phyloP scores from a whole-genome alignment of 345 rosid genomes.

The Bretschneidera sinensis region DNA sequence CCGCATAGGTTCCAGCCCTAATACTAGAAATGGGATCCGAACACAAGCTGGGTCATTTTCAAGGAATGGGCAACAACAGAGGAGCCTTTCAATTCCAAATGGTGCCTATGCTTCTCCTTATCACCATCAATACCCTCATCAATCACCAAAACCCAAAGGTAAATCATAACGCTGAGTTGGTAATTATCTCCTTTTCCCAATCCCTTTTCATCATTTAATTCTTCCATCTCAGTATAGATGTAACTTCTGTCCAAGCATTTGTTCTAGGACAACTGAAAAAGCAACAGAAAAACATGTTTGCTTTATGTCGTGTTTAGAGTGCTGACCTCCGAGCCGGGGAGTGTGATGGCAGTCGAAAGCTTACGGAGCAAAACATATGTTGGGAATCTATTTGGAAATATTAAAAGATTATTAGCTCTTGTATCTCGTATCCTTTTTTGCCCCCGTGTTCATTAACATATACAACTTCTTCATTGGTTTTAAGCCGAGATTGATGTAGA shows the following conservation, averaged over 20 bases:
- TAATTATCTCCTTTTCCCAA: slow-evolving; percentile 9
- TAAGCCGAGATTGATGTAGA: no score
- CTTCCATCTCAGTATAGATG: slow-evolving; percentile 26
- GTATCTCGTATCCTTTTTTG: background rate
- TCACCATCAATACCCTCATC: slow-evolving; percentile 49
- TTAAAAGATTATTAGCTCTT: slow-evolving; percentile 9
- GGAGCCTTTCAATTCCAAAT: slow-evolving; percentile 77
- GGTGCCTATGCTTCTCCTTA: slow-evolving; percentile 66
- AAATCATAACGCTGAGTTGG: slow-evolving; percentile 32
- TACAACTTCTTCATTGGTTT: background rate
- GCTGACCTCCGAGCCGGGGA: slow-evolving; percentile 12
- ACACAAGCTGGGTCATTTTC: slow-evolving; percentile 34
- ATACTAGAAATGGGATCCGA: slow-evolving; percentile 38
- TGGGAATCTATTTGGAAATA: slow-evolving; percentile 28
- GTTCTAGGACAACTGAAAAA: slow-evolving; percentile 29
- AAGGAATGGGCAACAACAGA: slow-evolving; percentile 48
- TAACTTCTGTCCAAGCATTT: slow-evolving; percentile 29
- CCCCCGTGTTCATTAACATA: background rate
- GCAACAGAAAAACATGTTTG: slow-evolving; percentile 27
- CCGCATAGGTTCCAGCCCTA: slow-evolving; percentile 32
- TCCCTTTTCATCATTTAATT: slow-evolving; percentile 16
- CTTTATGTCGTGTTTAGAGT: slow-evolving; percentile 22
- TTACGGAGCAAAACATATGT: slow-evolving; percentile 20
- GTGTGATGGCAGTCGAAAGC: slow-evolving; percentile 18
- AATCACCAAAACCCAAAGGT: slow-evolving; percentile 67